Conservation (phyloP, 2,329 filamentous ascomycete genomes). For the Myriosclerotinia scirpicola region DNA sequence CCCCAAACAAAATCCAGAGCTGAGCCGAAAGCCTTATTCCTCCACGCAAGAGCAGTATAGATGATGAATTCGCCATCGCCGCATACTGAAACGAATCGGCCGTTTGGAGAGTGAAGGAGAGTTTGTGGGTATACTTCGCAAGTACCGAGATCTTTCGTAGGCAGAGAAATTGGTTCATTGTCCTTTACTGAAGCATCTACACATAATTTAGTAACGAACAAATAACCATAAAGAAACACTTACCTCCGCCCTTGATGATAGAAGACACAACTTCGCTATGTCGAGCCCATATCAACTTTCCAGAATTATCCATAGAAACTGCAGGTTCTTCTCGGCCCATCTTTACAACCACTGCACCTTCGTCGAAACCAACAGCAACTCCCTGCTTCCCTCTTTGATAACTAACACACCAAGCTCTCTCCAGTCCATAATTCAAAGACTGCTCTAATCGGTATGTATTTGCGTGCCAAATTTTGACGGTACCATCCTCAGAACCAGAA, state of each 20-base stretch:
- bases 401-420: conserved; percentile 95
- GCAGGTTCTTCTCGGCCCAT: conserved; percentile 96
- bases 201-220: conserved; percentile 37
- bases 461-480: conserved; percentile 97
- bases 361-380: conserved; percentile 93
- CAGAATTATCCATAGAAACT: conserved; percentile 93
- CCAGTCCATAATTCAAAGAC: conserved; percentile 91
- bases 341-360: conserved; percentile 96
- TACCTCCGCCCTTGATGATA: conserved; percentile 85
- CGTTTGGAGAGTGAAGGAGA: conserved; percentile 92
- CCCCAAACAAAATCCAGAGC: conserved; percentile 97
- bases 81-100: conserved; percentile 82
- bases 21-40: conserved; percentile 96
- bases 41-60: conserved; percentile 92
- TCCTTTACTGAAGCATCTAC: conserved; percentile 80
- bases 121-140: conserved; percentile 98
- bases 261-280: conserved; percentile 95
- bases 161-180: conserved; percentile 78
- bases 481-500: conserved; percentile 95
- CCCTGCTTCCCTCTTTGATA: conserved; percentile 95
- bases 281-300: conserved; percentile 93
- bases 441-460: conserved; percentile 97
- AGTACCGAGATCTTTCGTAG: conserved; percentile 91
- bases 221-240: conserved; percentile 32
- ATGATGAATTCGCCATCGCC: conserved; percentile 99